These are phyloP conservation scores for Fusarium coicis DNA, from an alignment of 2,329 filamentous ascomycete genomes.

Conservation along the genomic window DNA sequence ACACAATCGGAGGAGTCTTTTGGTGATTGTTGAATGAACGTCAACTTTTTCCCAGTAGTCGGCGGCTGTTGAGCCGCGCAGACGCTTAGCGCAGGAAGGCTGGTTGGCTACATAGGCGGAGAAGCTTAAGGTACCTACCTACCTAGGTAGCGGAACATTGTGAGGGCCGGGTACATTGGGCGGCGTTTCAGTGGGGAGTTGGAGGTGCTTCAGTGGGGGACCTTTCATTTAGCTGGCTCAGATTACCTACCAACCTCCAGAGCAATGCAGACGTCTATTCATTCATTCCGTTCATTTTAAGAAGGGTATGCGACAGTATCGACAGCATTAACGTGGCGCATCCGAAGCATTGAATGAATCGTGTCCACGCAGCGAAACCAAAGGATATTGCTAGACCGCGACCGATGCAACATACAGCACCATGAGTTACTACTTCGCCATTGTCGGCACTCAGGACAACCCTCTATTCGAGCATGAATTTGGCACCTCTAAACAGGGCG, in stretches of 20 bases:
- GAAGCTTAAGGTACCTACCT: slow-evolving; percentile 4
- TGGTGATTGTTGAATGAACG: slow-evolving; percentile 33
- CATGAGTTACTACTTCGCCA: slow-evolving; percentile 99
- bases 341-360: background rate
- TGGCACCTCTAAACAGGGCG: slow-evolving; percentile 94
- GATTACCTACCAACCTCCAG: background rate
- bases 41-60: slow-evolving; percentile 38
- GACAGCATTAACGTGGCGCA: slow-evolving; percentile 4
- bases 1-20: slow-evolving; percentile 19
- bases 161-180: slow-evolving; percentile 30
- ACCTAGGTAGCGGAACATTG: slow-evolving; percentile 47
- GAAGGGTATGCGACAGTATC: background rate
- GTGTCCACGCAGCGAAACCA: background rate
- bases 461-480: slow-evolving; percentile 98
- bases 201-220: background rate
- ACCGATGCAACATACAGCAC: slow-evolving; percentile 48
- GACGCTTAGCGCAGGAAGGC: slow-evolving; percentile 8
- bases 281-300: background rate
- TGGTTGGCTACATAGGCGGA: slow-evolving; percentile 24
- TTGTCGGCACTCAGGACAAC: slow-evolving; percentile 94
- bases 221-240: background rate
- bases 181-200: slow-evolving; percentile 4
- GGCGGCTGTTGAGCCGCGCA: slow-evolving; percentile 30
- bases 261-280: background rate
- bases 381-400: background rate